Evolutionary conservation across 805 yeast species (phyloP), one percentile per base, ranked within the genome.

Genomic region (Candida sphagnicola): DNA sequence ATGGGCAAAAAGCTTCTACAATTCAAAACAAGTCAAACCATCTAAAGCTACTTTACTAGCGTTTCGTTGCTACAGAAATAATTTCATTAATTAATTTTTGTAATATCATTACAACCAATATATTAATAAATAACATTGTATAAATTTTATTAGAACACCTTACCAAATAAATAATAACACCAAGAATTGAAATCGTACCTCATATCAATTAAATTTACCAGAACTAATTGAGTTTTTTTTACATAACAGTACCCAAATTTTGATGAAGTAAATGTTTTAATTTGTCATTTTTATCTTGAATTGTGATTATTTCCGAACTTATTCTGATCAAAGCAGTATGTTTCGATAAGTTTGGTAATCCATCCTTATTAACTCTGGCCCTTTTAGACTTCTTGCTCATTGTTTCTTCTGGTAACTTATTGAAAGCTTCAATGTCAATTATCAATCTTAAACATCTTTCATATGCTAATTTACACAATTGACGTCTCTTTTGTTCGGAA

Each of bases 281-380:
- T 28, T 45, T 48, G 12, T 57, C 65, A 46, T 68, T 68, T 46
- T 59, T 56, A 33, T 38, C 24, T 43, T 61, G 56, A 23, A 68
- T 61, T 44, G 56, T 54, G 14, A 49, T 44, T 33, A 68, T 67
- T 47, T 68, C 74, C 29, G 55, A 48, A 43, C 67, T 59, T 24
- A 68, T 66, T 43, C 65, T 59, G 37, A 58, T 53, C 48, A 68
- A 61, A 2, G 74, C 72, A 39, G 63, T 59, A 49, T 65, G 72
- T 48, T 68, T 68, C 16, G 67, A 61, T 43, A 68, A 59, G 47
- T 68, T 68, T 15, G 74, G 74, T 47, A 68, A 61, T 8, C 74
- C 74, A 28, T 66, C 70, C 49, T 67, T 68, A 40, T 57, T 65
- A 35, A 66, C 51, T 41, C 64, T 65, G 33, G 62, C 62, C 39